A percentile compares a stretch with the other conserved stretches of the same genome.
Evolutionary conservation across 225 moss, liverwort and hornwort genomes (phyloP).

Genomic region (Rhytidiadelphus loreus): DNA sequence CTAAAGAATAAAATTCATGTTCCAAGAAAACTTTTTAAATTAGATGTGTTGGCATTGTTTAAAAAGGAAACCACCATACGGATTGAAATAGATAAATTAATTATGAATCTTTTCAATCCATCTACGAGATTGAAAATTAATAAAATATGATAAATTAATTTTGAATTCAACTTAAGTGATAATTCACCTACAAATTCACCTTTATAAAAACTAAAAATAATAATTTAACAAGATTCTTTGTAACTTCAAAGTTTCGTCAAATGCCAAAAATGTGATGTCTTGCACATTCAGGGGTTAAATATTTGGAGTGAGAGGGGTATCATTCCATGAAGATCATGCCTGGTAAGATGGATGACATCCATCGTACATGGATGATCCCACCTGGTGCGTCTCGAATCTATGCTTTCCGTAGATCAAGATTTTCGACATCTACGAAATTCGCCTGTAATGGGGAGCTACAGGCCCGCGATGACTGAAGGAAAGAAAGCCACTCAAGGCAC

Average conservation of each 20-base stretch:
- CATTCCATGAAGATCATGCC: too few species aligned
- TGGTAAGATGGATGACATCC: not conserved
- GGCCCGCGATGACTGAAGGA: too few species aligned
- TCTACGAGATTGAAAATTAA: not conserved
- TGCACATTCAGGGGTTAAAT: not conserved
- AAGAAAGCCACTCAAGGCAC: too few species aligned
- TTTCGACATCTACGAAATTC: not conserved
- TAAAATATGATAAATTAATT: not conserved
- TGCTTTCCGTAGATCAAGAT: accelerated
- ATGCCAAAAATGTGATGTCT: not conserved
- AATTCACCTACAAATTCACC: not conserved
- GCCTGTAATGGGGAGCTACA: not conserved
- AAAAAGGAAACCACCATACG: not conserved
- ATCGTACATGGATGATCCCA: not conserved
- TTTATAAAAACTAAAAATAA: not conserved
- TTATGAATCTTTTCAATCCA: not conserved
- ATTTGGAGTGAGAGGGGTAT: too few species aligned
- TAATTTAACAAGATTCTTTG: not conserved
- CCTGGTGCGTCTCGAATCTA: not conserved
- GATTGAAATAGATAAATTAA: not conserved
- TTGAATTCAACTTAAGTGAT: too few species aligned
- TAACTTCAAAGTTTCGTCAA: not conserved
- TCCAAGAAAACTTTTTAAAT: not conserved
- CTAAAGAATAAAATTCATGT: not conserved
- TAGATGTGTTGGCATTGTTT: not conserved